Evolutionary conservation across 1,284 basidiomycete species (phyloP), one percentile per base, ranked within the genome.

Genomic region (Rhodotorula glutinis): DNA sequence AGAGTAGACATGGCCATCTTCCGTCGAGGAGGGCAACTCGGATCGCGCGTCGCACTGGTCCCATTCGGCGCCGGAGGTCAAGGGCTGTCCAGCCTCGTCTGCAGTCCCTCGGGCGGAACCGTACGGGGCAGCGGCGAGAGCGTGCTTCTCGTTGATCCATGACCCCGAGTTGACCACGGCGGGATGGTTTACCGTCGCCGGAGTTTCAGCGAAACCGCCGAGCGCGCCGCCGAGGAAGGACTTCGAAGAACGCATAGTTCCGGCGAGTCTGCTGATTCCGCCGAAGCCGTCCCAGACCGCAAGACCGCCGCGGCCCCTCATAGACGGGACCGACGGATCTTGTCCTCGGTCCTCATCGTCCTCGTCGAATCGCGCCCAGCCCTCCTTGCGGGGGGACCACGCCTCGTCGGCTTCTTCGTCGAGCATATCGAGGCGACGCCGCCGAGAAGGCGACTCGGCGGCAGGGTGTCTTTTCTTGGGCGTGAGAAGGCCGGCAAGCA

Each of bases 231-330:
- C 64, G 16, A 71, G 57, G 57, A 66, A 71, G n/a, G 57, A 61
- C 10, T n/a, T 64, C 30, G 57, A 60, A 5, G 55, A 49, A 49
- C 40, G 58, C 8, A 64, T 25, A 25, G 66, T 53, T 25, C 51
- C 65, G 10, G n/a, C 29, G 16, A 62, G 4, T 2, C 38, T 9
- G 17, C 30, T 23, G 21, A 30, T 19, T 5, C 55, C 53, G 38
- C 63, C 63, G 23, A 65, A 68, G 2, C 63, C 62, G 25, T 61
- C 59, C 70, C 70, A 71, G 33, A 71, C 60, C 23, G 58, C 70
- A 21, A 56, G 47, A 4, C 70, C 66, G 2, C 60, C 67, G 1
- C 67, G 44, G 3, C 63, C 67, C 4, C 7, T 47, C 23, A 62
- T 10, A 8, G 43, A 29, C 25, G 25, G 4, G n/a, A 71, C 56